Base-by-base conservation (phyloP, 2,329 filamentous ascomycete species). In the Macrophomina pseudophaseolina region DNA sequence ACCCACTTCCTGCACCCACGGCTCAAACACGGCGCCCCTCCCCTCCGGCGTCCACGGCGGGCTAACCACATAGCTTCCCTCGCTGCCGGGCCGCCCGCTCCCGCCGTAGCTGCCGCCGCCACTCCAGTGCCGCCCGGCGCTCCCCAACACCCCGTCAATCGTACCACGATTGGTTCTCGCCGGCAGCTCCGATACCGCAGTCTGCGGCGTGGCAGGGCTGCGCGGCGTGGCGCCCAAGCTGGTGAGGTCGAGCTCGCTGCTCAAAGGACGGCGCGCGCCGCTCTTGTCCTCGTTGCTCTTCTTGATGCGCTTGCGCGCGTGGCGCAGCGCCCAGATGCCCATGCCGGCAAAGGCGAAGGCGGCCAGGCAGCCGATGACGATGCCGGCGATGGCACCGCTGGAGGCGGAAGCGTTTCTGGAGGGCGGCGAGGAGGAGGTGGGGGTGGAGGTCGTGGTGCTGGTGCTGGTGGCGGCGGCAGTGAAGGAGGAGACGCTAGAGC, bases 281-380 rank as follows among this genome's bases (percentile, higher is more conserved):
- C 16, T 40, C 3, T 18, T n/a, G 3, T 18, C 18, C 5, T 14
- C 18, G 1, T 35, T 23, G 9, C 9, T 11, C 32, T 23, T 23
- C 1, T 16, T 28, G 23, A 16, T 7, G 12, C 40, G 32, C 30
- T 44, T 66, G 9, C 64, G 52, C 23, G 12, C 12, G 23, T 72
- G 69, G 56, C 73, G 71, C 65, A 74, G 73, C 68, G 72, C 74
- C 69, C 74, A 75, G 70, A 74, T 71, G 6, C 74, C 68, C 0
- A 72, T 66, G 8, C 70, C 72, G 3, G 66, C 71, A 0, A 74
- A 69, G 14, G 72, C 46, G 2, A 74, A 14, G 7, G 72, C 69
- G 28, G 66, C 53, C 5, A 74, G 56, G 4, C 85, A 88, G 48
- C 86, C 88, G 49, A 88, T 81, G 80, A 85, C 90, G 76, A 91